Conservation (phyloP, 805 yeast species). For the Teunomyces aglyptinius region DNA sequence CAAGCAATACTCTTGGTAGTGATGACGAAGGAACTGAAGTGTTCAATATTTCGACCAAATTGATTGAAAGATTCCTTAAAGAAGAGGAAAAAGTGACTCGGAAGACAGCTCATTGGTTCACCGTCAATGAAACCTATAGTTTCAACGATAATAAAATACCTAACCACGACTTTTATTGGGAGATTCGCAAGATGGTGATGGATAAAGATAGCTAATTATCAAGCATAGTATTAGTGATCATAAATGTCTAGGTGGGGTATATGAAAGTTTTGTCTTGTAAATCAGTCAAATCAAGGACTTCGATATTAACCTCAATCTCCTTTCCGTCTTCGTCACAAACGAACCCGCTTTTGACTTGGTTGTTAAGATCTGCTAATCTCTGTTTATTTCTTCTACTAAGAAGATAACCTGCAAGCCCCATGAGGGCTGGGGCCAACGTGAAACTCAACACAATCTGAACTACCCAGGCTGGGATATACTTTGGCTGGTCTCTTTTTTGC, state of each 20-base stretch:
- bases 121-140: constrained; percentile 25
- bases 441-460: constrained; percentile 56
- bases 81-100: constrained; percentile 36
- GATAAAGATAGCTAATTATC: constrained; percentile 18
- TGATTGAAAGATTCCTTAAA: constrained; percentile 30
- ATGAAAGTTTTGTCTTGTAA: constrained; percentile 50
- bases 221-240: background rate
- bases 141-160: constrained; percentile 9
- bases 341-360: constrained; percentile 23
- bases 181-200: constrained; percentile 42
- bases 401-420: constrained; percentile 44
- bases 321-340: constrained; percentile 31
- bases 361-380: constrained; percentile 27
- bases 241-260: constrained; percentile 34
- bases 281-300: constrained; percentile 54
- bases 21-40: constrained; percentile 11
- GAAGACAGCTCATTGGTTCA: constrained; percentile 40
- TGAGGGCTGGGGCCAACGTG: constrained; percentile 42
- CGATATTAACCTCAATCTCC: constrained; percentile 33
- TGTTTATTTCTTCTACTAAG: constrained; percentile 43
- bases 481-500: constrained; percentile 47
- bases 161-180: constrained; percentile 30
- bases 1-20: constrained; percentile 19
- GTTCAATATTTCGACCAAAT: constrained; percentile 24
- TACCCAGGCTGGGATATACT: constrained; percentile 38